Evolutionary conservation across 2,329 filamentous ascomycete genomes (phyloP).

Genomic region (Remersonia thermophila): DNA sequence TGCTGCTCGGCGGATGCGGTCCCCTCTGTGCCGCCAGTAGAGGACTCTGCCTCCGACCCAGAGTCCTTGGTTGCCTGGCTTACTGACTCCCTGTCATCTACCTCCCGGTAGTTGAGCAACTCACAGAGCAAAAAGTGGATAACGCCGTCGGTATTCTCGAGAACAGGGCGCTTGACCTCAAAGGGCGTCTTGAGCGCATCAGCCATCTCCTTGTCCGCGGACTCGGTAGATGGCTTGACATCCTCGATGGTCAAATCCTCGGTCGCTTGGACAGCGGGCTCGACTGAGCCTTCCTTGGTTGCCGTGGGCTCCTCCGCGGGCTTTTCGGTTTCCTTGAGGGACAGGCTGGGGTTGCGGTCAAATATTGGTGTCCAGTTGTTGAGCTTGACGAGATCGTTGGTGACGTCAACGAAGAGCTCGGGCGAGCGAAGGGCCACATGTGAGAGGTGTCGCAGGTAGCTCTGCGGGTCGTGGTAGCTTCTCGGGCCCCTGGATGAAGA

Average conservation of each 20-base stretch:
- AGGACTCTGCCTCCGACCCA: constrained; percentile 24
- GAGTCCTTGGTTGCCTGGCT: constrained; percentile 29
- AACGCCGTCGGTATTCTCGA: constrained; percentile 89
- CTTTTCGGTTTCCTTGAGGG: constrained; percentile 27
- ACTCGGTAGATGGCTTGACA: constrained; percentile 49
- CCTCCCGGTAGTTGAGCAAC: constrained; percentile 79
- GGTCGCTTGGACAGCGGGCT: constrained; percentile 33
- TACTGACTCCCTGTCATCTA: constrained; percentile 58
- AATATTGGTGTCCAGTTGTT: constrained; percentile 39
- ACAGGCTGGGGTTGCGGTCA: constrained; percentile 22
- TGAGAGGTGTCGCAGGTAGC: constrained; percentile 65
- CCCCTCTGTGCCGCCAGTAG: constrained; percentile 22
- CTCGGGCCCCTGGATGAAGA: constrained; percentile 41
- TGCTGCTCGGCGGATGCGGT: constrained; percentile 11
- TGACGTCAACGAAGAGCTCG: constrained; percentile 74
- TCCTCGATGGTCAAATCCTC: constrained; percentile 37
- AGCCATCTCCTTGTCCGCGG: constrained; percentile 44
- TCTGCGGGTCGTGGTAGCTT: constrained; percentile 50
- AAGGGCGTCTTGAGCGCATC: constrained; percentile 50
- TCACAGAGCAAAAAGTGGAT: constrained; percentile 92
- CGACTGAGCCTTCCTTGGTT: constrained; percentile 28
- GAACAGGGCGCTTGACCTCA: constrained; percentile 69
- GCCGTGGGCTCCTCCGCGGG: constrained; percentile 15
- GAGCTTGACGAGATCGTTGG: constrained; percentile 72
- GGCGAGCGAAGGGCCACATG: constrained; percentile 72